Evolutionary conservation across 1,139 yeast genomes (phyloP), one percentile per base, ranked within the genome.

Genomic region (Saccharomyces hybrid): DNA sequence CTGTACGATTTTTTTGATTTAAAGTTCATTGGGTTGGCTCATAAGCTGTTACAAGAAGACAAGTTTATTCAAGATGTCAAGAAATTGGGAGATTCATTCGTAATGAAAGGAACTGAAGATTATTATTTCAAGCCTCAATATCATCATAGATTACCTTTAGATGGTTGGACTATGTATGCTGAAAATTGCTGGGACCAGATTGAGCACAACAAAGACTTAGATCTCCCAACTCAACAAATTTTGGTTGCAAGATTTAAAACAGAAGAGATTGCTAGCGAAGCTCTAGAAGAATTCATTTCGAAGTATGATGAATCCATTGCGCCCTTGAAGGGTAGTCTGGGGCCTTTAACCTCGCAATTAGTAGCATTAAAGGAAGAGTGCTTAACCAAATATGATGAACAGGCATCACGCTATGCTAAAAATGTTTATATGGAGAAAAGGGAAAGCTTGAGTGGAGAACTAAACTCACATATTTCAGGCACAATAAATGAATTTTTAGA

Each of bases 101-200:
- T 65, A 2, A 48, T 54, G 11, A 59, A 61, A 49, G 56, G 57
- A 4, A 52, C 63, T 3, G 60, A 68, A 5, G 59, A 65, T 3
- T 75, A 71, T n/a, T 78, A 76, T 56, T 88, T 89, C 75, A 80
- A 81, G 59, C 78, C 80, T 1, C 78, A 81, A 53, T 91, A 90
- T 68, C 97, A 89, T 66, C 91, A 95, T 61, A 78, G 80, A 53
- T 83, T 93, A 52, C 99, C 99, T 5, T 78, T 93, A 52, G 99
- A 93, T 70, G 99, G 97, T 13, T 93, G 99, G 98, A 81, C 95
- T 4, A 74, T 90, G 72, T 93, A 93, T 66, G 91, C 97, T 0
- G 86, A 84, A 54, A 88, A 84, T 66, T 85, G 96, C 61, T 93
- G 99, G 99, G 85, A 87, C 52, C 97, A 90, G 70, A 93, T 93